A percentile compares a stretch with the other conserved stretches of the same genome.
Conservation (phyloP, 208 protist genomes). For the Acanthamoeba comandoni region DNA sequence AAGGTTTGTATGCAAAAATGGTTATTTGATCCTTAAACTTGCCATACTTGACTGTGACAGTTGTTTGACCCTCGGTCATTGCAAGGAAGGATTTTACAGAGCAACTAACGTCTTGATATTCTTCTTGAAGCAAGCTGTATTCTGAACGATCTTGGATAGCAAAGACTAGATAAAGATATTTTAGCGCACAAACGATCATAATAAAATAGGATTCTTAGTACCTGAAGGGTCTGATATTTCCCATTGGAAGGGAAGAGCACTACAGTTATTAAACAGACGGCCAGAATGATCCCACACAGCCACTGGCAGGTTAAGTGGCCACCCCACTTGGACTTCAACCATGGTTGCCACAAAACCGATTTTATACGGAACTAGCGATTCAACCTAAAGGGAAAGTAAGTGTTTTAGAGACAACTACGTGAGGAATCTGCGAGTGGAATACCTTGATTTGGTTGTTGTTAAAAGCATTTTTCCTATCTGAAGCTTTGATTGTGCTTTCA, state of each 20-base stretch:
- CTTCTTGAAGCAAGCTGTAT: not conserved
- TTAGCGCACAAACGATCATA: not conserved
- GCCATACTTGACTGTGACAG: constrained; percentile 66
- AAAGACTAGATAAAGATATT: constrained; percentile 20
- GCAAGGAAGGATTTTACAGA: constrained; percentile 40
- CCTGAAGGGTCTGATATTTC: constrained; percentile 59
- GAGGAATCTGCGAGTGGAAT: not conserved
- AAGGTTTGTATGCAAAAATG: constrained; percentile 52
- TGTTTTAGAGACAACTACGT: not conserved
- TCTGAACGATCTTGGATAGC: constrained; percentile 9
- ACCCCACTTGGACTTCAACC: constrained; percentile 66
- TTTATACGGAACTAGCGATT: constrained; percentile 2
- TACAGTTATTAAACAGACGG: constrained; percentile 65
- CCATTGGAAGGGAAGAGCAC: constrained; percentile 64
- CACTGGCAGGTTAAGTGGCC: constrained; percentile 40
- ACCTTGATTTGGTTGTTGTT: constrained; percentile 52
- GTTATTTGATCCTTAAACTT: constrained; percentile 33
- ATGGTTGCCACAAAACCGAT: constrained; percentile 57
- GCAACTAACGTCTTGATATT: constrained; percentile 28
- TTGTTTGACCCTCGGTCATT: constrained; percentile 27
- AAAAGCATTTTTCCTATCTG: constrained; percentile 62
- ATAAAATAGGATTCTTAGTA: not conserved
- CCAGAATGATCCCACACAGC: constrained; percentile 38
- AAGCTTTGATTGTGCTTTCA: constrained; percentile 4
- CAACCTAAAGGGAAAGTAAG: constrained; percentile 22